Evolutionary conservation across 805 yeast genomes (phyloP).

Genomic region (Diddensiella transvaalensis): DNA sequence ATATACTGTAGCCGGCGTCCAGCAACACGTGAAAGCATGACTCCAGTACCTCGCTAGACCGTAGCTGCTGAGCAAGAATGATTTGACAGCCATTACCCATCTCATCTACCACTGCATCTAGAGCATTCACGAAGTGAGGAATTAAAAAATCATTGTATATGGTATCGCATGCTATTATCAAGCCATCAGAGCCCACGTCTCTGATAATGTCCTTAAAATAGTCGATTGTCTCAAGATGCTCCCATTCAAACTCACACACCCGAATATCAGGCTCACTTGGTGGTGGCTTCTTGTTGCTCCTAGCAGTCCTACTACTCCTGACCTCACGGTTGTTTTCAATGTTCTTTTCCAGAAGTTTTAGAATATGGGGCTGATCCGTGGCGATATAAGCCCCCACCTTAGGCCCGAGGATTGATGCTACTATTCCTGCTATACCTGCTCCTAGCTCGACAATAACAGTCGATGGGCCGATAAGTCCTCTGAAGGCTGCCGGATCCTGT

Average conservation of each 20-base stretch:
- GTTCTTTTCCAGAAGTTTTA: conserved; percentile 49
- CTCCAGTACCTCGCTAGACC: conserved; percentile 51
- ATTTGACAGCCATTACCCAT: conserved; percentile 35
- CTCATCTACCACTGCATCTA: conserved; percentile 33
- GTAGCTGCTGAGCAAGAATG: conserved; percentile 49
- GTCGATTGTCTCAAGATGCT: conserved; percentile 39
- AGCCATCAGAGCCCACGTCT: conserved; percentile 30
- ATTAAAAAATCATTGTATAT: conserved; percentile 61
- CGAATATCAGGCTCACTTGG: conserved; percentile 29
- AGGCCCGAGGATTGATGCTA: conserved; percentile 42
- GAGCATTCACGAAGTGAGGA: conserved; percentile 45
- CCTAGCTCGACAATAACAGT: conserved; percentile 54
- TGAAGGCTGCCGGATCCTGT: conserved; percentile 10
- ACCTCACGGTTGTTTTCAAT: conserved; percentile 37
- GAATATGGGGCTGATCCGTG: conserved; percentile 54
- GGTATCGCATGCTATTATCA: conserved; percentile 60
- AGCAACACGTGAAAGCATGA: conserved; percentile 40
- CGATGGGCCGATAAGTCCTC: conserved; percentile 5
- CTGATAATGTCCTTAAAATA: conserved; percentile 22
- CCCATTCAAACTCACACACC: conserved; percentile 62
- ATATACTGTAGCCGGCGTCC: conserved; percentile 31
- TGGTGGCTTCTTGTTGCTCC: conserved; percentile 12
- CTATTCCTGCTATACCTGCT: conserved; percentile 55
- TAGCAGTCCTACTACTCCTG: not conserved
- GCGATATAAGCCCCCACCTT: conserved; percentile 43